These are phyloP conservation scores for Emmonsiellopsis sp. DNA, from an alignment of 2,329 filamentous ascomycete species.

Conservation along the genomic window DNA sequence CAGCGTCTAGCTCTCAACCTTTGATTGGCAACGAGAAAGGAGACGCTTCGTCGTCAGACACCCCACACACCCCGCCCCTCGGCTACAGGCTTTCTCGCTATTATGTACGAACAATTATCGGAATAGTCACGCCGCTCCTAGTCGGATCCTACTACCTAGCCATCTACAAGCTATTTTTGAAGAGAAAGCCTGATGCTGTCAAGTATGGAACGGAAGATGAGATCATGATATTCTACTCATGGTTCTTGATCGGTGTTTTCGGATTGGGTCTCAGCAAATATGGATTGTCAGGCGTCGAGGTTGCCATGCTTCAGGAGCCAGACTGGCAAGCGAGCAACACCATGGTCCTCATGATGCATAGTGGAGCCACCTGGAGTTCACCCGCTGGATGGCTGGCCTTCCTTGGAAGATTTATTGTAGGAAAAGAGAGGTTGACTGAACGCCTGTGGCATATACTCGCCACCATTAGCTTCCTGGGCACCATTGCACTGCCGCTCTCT, in stretches of 20 bases:
- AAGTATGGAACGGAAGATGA: slow-evolving; percentile 2
- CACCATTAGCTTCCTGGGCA: not conserved
- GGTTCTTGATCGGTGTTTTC: slow-evolving; percentile 8
- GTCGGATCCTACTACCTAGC: not conserved
- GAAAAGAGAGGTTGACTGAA: not conserved
- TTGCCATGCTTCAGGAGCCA: slow-evolving; percentile 6
- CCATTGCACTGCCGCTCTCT: slow-evolving; percentile 6
- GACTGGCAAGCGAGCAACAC: slow-evolving; percentile 3
- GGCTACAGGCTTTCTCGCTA: not conserved
- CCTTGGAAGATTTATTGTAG: not conserved
- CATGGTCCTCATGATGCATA: slow-evolving; percentile 5
- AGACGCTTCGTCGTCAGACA: not conserved
- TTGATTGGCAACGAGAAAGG: not conserved
- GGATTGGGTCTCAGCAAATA: slow-evolving; percentile 5
- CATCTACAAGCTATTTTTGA: not conserved
- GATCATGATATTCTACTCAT: slow-evolving; percentile 6
- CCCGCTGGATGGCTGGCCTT: not conserved
- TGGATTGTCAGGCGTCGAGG: slow-evolving; percentile 6
- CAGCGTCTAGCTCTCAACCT: slow-evolving; percentile 1
- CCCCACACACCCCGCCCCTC: not conserved
- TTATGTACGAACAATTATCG: not conserved
- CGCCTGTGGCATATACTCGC: slow-evolving; percentile 2
- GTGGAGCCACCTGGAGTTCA: not conserved
- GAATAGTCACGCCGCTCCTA: not conserved
- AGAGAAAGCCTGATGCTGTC: not conserved